Conservation (phyloP, 2,329 filamentous ascomycete genomes). For the Phoma herbarum region DNA sequence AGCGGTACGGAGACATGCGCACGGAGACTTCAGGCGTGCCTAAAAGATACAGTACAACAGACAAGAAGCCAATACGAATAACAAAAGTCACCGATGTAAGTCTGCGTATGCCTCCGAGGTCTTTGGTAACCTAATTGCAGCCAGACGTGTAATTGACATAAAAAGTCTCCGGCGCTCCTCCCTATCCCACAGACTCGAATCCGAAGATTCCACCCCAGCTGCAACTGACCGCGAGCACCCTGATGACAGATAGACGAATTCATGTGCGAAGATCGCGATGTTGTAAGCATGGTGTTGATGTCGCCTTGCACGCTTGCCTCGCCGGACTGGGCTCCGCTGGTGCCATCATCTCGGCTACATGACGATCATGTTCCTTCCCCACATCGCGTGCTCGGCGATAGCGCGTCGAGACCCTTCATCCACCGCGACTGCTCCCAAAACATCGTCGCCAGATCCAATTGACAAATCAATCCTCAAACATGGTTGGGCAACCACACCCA, state of each 20-base stretch:
- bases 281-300: background rate
- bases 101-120: no score
- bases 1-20: no score
- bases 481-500: background rate
- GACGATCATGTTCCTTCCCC: constrained; percentile 2
- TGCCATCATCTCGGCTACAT: constrained; percentile 8
- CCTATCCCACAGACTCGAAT: background rate
- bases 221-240: no score
- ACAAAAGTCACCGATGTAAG: no score
- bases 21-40: no score
- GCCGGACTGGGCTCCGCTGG: background rate
- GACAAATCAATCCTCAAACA: background rate
- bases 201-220: background rate
- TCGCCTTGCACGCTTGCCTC: background rate
- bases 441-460: background rate
- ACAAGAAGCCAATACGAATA: no score
- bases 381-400: constrained; percentile 5
- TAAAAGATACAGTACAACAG: no score
- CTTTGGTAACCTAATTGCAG: no score
- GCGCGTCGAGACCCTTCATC: background rate
- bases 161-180: background rate
- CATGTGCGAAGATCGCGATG: background rate
- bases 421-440: background rate
- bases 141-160: background rate
- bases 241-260: no score